Percentiles rank a stretch among this genome's conserved stretches.
phyloP scores from a whole-genome alignment of 495 filamentous ascomycete species.

The Daldinia childiae region DNA sequence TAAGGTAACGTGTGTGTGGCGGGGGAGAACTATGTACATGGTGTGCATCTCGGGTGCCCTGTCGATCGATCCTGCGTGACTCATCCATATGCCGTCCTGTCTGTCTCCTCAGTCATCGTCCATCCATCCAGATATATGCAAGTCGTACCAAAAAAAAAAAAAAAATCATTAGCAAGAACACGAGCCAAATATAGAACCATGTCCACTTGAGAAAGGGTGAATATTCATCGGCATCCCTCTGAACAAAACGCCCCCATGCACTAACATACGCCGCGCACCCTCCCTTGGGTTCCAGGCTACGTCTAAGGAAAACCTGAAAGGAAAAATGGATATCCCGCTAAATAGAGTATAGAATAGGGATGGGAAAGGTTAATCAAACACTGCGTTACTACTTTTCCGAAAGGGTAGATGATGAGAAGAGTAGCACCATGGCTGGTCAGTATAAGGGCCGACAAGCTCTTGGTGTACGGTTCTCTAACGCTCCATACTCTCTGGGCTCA shows the following conservation, averaged over 20 bases:
- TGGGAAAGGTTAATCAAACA: constrained; percentile 30
- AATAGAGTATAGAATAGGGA: constrained; percentile 37
- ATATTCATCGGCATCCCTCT: constrained; percentile 30
- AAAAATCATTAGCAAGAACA: constrained; percentile 26
- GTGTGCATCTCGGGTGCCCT: constrained; percentile 9
- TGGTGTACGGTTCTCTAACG: constrained; percentile 26
- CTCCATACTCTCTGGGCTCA: constrained; percentile 73
- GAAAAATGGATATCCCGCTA: constrained; percentile 16
- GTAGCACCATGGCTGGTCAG: background rate
- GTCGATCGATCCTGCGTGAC: constrained; percentile 12
- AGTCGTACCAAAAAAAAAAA: constrained; percentile 32
- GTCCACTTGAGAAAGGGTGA: constrained; percentile 6
- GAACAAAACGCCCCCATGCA: constrained; percentile 38
- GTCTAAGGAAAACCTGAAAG: constrained; percentile 16
- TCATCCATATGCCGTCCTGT: constrained; percentile 24
- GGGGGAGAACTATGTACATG: constrained; percentile 32
- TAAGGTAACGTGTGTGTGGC: constrained; percentile 5
- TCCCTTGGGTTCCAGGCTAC: constrained; percentile 10
- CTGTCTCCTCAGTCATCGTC: constrained; percentile 16
- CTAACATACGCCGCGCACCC: constrained; percentile 27
- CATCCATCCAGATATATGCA: constrained; percentile 42
- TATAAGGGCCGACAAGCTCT: background rate
- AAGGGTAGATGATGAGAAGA: background rate
- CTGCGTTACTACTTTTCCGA: background rate
- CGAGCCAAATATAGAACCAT: constrained; percentile 13